Evolutionary conservation across 495 filamentous ascomycete genomes (phyloP).

Genomic region (Clavariopsis aquatica): DNA sequence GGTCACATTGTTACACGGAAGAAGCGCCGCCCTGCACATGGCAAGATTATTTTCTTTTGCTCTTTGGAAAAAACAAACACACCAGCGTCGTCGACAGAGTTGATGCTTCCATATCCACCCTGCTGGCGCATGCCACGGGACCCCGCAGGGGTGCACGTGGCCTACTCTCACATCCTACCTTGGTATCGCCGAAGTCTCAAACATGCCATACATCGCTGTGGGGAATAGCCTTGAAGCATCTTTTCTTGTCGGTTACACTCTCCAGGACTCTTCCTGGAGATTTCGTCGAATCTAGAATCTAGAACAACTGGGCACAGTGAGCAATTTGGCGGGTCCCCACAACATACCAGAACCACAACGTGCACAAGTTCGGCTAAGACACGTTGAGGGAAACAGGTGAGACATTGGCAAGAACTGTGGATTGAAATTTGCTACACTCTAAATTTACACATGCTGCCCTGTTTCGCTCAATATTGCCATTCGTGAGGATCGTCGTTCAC

Average conservation of each 20-base stretch:
- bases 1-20: background rate
- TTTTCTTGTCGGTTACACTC: too few relatives aligned
- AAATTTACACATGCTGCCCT: slow-evolving; percentile 30
- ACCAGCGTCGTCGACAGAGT: too few relatives aligned
- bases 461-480: background rate
- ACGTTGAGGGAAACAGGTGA: background rate
- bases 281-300: too few relatives aligned
- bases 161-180: background rate
- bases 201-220: background rate
- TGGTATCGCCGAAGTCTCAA: background rate
- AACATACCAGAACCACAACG: too few relatives aligned
- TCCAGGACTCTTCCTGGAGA: too few relatives aligned
- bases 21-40: background rate
- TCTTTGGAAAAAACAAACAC: too few relatives aligned
- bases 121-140: background rate
- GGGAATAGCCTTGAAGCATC: background rate
- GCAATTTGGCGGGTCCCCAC: too few relatives aligned
- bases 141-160: background rate
- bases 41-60: background rate
- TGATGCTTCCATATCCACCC: background rate
- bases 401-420: slow-evolving; percentile 11
- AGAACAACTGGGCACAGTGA: too few relatives aligned
- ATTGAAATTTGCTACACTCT: slow-evolving; percentile 32
- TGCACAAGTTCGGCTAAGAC: background rate
- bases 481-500: slow-evolving; percentile 18